Conservation (phyloP, 768 basidiomycete genomes). For the Mrakia gelida region DNA sequence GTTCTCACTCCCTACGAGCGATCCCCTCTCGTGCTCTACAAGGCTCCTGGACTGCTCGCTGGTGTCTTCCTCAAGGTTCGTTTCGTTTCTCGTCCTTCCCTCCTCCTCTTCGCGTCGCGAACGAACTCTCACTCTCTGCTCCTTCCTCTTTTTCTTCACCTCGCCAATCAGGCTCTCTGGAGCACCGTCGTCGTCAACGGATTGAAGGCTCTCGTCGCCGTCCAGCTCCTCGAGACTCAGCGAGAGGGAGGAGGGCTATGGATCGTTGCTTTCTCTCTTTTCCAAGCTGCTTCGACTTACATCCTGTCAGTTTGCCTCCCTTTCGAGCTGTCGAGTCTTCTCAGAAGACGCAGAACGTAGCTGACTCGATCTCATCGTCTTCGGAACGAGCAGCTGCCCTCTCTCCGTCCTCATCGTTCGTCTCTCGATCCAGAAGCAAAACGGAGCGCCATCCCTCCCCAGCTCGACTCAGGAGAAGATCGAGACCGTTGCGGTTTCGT, state of each 20-base stretch:
- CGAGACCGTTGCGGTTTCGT: neutral
- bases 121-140: neutral
- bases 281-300: neutral
- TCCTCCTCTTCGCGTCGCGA: too few species aligned
- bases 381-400: neutral
- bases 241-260: neutral
- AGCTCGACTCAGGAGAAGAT: neutral
- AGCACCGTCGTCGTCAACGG: slow-evolving; percentile 3
- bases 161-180: neutral
- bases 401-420: slow-evolving; percentile 5
- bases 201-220: slow-evolving; percentile 4
- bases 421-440: neutral
- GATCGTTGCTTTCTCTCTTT: neutral
- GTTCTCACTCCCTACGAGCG: neutral
- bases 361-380: neutral
- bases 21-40: neutral
- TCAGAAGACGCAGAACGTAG: neutral
- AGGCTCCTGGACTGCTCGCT: neutral
- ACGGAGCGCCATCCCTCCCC: neutral
- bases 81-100: neutral
- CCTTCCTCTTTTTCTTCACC: neutral
- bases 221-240: neutral
- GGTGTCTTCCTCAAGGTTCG: neutral
- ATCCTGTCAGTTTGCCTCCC: neutral
- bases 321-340: neutral